Evolutionary conservation across 2,329 filamentous ascomycete genomes (phyloP).

Genomic region (Fusarium neocosmosporiellum): DNA sequence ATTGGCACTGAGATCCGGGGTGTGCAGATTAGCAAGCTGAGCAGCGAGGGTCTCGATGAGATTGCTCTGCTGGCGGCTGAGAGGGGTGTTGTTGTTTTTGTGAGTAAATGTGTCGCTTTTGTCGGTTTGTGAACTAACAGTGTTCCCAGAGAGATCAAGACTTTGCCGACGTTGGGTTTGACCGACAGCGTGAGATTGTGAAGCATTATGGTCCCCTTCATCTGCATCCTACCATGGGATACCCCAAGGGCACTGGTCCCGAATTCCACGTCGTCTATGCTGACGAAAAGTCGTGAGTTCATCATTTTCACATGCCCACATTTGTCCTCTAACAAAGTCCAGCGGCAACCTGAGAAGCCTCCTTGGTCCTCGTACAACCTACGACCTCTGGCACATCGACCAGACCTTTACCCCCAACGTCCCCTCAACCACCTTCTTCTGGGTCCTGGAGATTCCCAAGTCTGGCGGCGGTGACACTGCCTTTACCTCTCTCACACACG

Average conservation of each 20-base stretch:
- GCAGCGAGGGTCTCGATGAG: constrained; percentile 42
- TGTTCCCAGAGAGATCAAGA: constrained; percentile 43
- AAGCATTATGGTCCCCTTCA: constrained; percentile 48
- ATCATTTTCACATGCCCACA: accelerated
- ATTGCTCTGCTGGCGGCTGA: constrained; percentile 46
- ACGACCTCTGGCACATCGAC: constrained; percentile 49
- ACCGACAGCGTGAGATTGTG: constrained; percentile 44
- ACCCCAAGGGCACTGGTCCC: constrained; percentile 45
- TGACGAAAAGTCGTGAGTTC: constrained; percentile 44
- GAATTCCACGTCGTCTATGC: constrained; percentile 50
- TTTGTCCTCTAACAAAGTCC: neutral
- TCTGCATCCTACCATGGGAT: constrained; percentile 47
- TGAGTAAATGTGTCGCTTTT: constrained; percentile 7
- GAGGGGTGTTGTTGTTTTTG: constrained; percentile 48
- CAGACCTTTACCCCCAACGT: constrained; percentile 49
- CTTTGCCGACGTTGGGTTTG: constrained; percentile 48
- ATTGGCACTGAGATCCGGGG: constrained; percentile 46
- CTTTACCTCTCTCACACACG: constrained; percentile 45
- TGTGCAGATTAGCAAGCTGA: constrained; percentile 44
- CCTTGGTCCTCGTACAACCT: constrained; percentile 40
- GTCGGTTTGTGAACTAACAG: neutral
- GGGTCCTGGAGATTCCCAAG: constrained; percentile 45
- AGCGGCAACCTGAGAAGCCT: constrained; percentile 45
- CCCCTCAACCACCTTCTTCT: constrained; percentile 48
- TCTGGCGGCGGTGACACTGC: constrained; percentile 46